Evolutionary conservation across 2,329 filamentous ascomycete species (phyloP).

Genomic region (Ophiostoma sp.): DNA sequence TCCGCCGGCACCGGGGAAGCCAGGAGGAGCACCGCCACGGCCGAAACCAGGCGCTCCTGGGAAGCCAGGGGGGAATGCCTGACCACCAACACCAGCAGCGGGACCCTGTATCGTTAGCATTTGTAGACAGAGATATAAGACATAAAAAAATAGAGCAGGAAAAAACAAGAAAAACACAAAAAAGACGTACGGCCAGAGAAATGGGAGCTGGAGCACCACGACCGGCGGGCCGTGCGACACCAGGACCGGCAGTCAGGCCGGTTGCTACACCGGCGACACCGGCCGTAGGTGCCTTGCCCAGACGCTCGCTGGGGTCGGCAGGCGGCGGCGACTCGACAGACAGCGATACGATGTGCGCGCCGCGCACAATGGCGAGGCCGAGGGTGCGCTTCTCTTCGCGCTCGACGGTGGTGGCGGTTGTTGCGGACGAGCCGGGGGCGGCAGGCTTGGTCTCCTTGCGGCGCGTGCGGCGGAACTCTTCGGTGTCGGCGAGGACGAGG

Average conservation of each 20-base stretch:
- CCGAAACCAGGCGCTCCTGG: slow-evolving; percentile 50
- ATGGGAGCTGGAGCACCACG: slow-evolving; percentile 67
- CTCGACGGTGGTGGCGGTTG: slow-evolving; percentile 64
- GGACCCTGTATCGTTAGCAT: slow-evolving; percentile 54
- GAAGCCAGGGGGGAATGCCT: slow-evolving; percentile 51
- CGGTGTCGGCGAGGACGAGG: slow-evolving; percentile 93
- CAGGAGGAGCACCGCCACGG: slow-evolving; percentile 46
- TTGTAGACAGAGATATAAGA: neutral
- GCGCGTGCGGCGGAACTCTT: slow-evolving; percentile 92
- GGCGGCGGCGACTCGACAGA: slow-evolving; percentile 95
- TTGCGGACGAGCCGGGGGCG: slow-evolving; percentile 46
- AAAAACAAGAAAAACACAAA: neutral
- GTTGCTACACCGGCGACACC: slow-evolving; percentile 56
- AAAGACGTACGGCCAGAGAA: slow-evolving; percentile 65
- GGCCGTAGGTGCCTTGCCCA: slow-evolving; percentile 65
- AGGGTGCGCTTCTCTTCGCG: slow-evolving; percentile 97
- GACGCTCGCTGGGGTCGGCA: slow-evolving; percentile 81
- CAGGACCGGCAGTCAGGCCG: slow-evolving; percentile 74
- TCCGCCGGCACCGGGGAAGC: slow-evolving; percentile 24
- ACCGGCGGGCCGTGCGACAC: slow-evolving; percentile 85
- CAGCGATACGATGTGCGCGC: slow-evolving; percentile 88
- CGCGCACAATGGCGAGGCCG: slow-evolving; percentile 88
- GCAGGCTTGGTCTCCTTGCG: slow-evolving; percentile 70
- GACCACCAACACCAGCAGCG: slow-evolving; percentile 77
- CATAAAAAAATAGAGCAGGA: too few relatives aligned